A percentile compares a stretch with the other conserved stretches of the same genome.
Evolutionary conservation across 2,329 filamentous ascomycete species (phyloP).

Genomic region (Biscogniauxia mediterranea): DNA sequence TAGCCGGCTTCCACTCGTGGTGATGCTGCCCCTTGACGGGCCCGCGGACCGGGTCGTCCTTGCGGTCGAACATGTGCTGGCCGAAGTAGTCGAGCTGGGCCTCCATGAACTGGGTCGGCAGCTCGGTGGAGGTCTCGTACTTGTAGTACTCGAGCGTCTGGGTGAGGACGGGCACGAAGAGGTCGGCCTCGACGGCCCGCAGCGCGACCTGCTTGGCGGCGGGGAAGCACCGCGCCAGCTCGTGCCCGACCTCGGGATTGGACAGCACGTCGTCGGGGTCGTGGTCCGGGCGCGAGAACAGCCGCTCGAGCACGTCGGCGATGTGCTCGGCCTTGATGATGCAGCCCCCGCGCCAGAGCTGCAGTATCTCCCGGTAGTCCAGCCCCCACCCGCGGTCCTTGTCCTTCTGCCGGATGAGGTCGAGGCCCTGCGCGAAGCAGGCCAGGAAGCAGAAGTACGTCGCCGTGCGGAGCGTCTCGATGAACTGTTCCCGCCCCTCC

Average conservation of each 20-base stretch:
- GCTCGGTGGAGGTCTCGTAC: slow-evolving; percentile 54
- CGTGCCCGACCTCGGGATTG: slow-evolving; percentile 47
- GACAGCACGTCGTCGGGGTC: slow-evolving; percentile 44
- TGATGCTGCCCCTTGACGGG: slow-evolving; percentile 58
- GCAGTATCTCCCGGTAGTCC: slow-evolving; percentile 48
- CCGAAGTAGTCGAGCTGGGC: slow-evolving; percentile 72
- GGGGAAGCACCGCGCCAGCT: slow-evolving; percentile 50
- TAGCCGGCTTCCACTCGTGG: slow-evolving; percentile 58
- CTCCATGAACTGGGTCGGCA: slow-evolving; percentile 69
- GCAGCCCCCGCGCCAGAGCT: slow-evolving; percentile 68
- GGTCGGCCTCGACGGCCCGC: slow-evolving; percentile 54
- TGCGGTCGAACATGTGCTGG: slow-evolving; percentile 62
- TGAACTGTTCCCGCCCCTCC: slow-evolving; percentile 42
- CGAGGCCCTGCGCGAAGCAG: slow-evolving; percentile 64
- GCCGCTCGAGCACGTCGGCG: slow-evolving; percentile 52
- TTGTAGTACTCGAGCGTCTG: slow-evolving; percentile 67
- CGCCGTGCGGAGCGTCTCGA: slow-evolving; percentile 58
- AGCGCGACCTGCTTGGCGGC: slow-evolving; percentile 56
- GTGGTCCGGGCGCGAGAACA: slow-evolving; percentile 39
- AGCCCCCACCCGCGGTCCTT: slow-evolving; percentile 58
- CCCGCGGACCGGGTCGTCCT: slow-evolving; percentile 49
- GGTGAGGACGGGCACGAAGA: slow-evolving; percentile 58
- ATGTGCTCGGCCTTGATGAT: slow-evolving; percentile 70
- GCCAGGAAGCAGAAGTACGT: slow-evolving; percentile 61
- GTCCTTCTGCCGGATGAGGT: slow-evolving; percentile 60